Evolutionary conservation across 345 rosid genomes (phyloP).

Genomic region (Citrus australasica): DNA sequence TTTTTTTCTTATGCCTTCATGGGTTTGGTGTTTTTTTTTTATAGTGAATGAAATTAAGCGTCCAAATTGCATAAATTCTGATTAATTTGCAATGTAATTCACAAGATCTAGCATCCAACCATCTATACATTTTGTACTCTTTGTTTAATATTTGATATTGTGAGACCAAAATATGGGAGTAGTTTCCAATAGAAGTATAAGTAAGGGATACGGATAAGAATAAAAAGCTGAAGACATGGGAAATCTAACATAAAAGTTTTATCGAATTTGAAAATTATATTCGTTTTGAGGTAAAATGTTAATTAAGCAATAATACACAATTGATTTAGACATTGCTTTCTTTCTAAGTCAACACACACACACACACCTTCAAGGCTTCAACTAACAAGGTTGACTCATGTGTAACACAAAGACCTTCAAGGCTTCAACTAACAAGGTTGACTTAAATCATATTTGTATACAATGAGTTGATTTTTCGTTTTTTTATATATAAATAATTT

Average conservation of each 20-base stretch:
- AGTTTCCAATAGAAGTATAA: neutral
- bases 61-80: neutral
- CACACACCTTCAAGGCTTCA: neutral
- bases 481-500: too few species aligned
- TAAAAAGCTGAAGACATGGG: neutral
- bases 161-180: neutral
- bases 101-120: too few species aligned
- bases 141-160: neutral
- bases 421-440: neutral
- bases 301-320: too few species aligned
- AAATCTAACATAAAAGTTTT: neutral
- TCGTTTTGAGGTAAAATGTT: neutral
- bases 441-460: neutral
- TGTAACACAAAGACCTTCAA: too few species aligned
- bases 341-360: too few species aligned
- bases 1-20: too few species aligned
- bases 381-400: neutral
- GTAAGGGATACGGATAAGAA: neutral
- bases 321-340: too few species aligned
- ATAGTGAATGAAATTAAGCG: neutral
- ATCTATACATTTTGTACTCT: too few species aligned
- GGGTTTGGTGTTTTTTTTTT: neutral
- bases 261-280: neutral
- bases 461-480: too few species aligned
- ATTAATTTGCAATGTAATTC: too few species aligned